Percentiles rank a stretch among this genome's conserved stretches.
Evolutionary conservation across 2,329 filamentous ascomycete genomes (phyloP).

Genomic region (Colletotrichum sidae): DNA sequence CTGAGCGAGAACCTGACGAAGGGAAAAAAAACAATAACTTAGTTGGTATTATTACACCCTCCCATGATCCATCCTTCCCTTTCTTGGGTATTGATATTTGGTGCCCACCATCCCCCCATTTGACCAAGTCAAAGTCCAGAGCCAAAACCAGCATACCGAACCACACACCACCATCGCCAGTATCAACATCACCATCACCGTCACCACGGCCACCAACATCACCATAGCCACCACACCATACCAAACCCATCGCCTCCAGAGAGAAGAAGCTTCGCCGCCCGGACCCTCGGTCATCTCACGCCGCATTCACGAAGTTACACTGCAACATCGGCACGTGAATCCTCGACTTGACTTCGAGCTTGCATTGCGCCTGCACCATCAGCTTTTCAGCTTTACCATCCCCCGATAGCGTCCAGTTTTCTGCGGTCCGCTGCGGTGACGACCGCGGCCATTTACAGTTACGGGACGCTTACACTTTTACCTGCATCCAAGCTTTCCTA

Average conservation of each 20-base stretch:
- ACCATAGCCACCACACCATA: slow-evolving; percentile 1
- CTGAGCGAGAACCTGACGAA: too few relatives aligned
- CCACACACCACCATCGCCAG: slow-evolving; percentile 6
- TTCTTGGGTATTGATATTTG: background rate
- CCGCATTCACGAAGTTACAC: slow-evolving; percentile 31
- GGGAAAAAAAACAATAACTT: too few relatives aligned
- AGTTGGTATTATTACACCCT: too few relatives aligned
- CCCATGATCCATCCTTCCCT: too few relatives aligned
- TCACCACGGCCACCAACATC: slow-evolving; percentile 6
- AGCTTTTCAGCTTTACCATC: slow-evolving; percentile 13
- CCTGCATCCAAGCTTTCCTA: background rate
- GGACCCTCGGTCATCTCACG: slow-evolving; percentile 31
- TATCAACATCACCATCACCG: background rate
- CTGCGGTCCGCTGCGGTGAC: slow-evolving; percentile 17
- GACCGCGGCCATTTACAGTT: slow-evolving; percentile 6
- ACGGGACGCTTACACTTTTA: slow-evolving; percentile 17
- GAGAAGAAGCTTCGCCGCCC: slow-evolving; percentile 23
- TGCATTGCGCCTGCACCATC: slow-evolving; percentile 17
- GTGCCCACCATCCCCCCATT: slow-evolving; percentile 14
- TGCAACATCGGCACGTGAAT: slow-evolving; percentile 32
- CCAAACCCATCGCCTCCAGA: slow-evolving; percentile 8
- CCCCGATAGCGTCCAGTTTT: slow-evolving; percentile 3
- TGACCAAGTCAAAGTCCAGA: too few relatives aligned
- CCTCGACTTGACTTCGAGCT: slow-evolving; percentile 11
- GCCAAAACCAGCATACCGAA: too few relatives aligned